A percentile compares a stretch with the other conserved stretches of the same genome.
Evolutionary conservation across 192 early-diverging fungal species (phyloP).

Genomic region (Coemansia sp.): DNA sequence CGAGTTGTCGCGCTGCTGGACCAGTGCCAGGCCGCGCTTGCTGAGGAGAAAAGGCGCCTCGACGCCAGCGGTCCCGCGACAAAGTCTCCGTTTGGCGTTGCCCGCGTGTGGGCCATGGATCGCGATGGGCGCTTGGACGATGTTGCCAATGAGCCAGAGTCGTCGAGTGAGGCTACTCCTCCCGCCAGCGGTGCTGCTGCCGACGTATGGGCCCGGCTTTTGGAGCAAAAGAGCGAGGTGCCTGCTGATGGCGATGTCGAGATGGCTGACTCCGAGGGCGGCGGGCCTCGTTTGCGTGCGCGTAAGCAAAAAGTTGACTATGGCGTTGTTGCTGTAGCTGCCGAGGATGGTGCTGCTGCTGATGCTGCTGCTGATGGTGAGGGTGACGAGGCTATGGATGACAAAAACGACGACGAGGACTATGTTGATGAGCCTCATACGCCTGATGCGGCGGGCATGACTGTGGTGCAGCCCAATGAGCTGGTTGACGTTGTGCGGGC

Average conservation of each 20-base stretch:
- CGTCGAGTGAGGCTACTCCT: not conserved
- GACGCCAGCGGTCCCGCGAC: not conserved
- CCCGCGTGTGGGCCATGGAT: conserved; percentile 37
- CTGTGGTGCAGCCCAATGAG: not conserved
- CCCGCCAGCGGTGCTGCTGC: not conserved
- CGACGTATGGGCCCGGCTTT: conserved; percentile 28
- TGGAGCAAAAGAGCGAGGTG: not conserved
- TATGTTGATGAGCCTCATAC: not conserved
- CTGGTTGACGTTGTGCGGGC: conserved; percentile 1
- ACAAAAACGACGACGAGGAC: conserved; percentile 6
- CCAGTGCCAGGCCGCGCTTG: conserved; percentile 24
- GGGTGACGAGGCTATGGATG: conserved; percentile 14
- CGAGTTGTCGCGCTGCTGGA: conserved; percentile 23
- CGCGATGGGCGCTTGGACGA: not conserved
- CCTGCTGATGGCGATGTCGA: not conserved
- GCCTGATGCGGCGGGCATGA: not conserved
- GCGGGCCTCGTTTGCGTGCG: conserved; percentile 29
- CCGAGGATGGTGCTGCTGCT: not conserved
- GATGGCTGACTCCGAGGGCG: conserved; percentile 9
- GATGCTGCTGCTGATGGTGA: not conserved
- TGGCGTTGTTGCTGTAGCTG: not conserved
- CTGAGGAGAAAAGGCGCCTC: conserved; percentile 1
- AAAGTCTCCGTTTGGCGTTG: conserved; percentile 17
- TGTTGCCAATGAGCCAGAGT: not conserved
- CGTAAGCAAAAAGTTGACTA: conserved; percentile 48